phyloP scores from a whole-genome alignment of 2,329 filamentous ascomycete genomes.

The Stachybotrys elegans region DNA sequence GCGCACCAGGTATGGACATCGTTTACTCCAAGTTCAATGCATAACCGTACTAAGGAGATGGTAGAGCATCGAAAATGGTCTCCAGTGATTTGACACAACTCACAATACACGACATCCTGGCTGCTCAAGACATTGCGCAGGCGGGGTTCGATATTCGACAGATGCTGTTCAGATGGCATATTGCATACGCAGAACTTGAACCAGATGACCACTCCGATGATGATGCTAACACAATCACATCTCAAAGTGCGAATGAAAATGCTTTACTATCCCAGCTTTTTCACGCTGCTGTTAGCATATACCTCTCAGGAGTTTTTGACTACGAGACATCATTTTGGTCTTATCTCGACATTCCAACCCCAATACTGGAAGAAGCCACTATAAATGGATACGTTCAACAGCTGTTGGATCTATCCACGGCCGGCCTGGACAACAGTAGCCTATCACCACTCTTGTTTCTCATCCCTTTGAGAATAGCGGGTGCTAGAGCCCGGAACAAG shows the following conservation, averaged over 20 bases:
- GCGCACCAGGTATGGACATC: slow-evolving; percentile 2
- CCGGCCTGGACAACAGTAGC: slow-evolving; percentile 11
- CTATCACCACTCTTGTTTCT: slow-evolving; percentile 27
- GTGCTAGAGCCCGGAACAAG: slow-evolving; percentile 21
- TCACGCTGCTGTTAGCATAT: slow-evolving; percentile 27
- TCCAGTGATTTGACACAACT: fast-evolving
- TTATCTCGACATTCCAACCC: slow-evolving; percentile 11
- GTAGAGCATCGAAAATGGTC: too few species aligned
- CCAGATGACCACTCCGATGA: neutral
- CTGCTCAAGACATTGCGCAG: neutral
- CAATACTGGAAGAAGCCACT: slow-evolving; percentile 13
- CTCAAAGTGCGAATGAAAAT: too few species aligned
- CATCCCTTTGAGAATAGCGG: slow-evolving; percentile 28
- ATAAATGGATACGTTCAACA: slow-evolving; percentile 17
- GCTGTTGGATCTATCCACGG: slow-evolving; percentile 12
- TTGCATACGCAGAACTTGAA: neutral
- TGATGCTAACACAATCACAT: neutral
- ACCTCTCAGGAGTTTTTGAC: slow-evolving; percentile 30
- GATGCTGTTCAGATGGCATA: neutral
- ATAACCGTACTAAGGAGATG: too few species aligned
- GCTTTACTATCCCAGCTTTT: slow-evolving; percentile 19
- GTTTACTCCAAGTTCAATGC: neutral
- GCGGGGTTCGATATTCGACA: neutral
- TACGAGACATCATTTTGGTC: slow-evolving; percentile 27
- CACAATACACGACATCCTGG: neutral